Percentiles rank a stretch among this genome's conserved stretches.
These are phyloP conservation scores for Mortierella sp. DNA, from an alignment of 371 early-diverging fungal species.

Conservation along the genomic window DNA sequence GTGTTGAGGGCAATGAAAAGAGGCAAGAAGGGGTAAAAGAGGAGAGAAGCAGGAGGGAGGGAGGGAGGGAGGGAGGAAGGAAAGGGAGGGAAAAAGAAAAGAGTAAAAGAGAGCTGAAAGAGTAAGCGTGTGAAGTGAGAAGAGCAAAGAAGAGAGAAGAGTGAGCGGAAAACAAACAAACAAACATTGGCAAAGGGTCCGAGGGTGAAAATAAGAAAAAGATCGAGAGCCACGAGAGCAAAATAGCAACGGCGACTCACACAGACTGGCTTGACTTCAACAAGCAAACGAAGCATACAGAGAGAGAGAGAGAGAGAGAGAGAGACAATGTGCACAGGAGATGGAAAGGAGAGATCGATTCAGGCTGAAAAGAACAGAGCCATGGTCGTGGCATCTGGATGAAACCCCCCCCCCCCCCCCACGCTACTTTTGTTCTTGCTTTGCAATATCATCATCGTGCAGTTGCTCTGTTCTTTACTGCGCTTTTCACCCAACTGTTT, in stretches of 20 bases:
- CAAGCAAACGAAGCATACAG: background rate
- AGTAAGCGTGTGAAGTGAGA: conserved; percentile 1
- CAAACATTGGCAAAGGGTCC: background rate
- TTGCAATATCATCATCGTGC: too few species aligned
- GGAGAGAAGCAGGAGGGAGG: too few species aligned
- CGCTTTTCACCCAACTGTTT: too few species aligned
- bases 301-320: background rate
- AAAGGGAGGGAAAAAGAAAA: background rate
- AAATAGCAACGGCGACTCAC: background rate
- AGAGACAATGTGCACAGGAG: too few species aligned
- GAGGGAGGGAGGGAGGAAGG: background rate
- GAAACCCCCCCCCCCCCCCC: too few species aligned
- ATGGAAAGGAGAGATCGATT: too few species aligned
- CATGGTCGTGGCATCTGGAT: too few species aligned
- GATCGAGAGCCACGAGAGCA: conserved; percentile 12
- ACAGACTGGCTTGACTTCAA: background rate
- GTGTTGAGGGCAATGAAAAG: background rate
- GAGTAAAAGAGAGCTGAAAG: too few species aligned
- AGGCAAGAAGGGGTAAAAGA: background rate
- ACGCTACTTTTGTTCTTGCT: too few species aligned
- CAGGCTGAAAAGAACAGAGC: too few species aligned
- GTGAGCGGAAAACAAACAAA: background rate
- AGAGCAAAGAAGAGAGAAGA: too few species aligned
- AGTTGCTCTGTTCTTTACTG: too few species aligned
- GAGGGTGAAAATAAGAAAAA: background rate